These are phyloP conservation scores for Austroboletus eburneus DNA, from an alignment of 768 basidiomycete species.

Conservation along the genomic window DNA sequence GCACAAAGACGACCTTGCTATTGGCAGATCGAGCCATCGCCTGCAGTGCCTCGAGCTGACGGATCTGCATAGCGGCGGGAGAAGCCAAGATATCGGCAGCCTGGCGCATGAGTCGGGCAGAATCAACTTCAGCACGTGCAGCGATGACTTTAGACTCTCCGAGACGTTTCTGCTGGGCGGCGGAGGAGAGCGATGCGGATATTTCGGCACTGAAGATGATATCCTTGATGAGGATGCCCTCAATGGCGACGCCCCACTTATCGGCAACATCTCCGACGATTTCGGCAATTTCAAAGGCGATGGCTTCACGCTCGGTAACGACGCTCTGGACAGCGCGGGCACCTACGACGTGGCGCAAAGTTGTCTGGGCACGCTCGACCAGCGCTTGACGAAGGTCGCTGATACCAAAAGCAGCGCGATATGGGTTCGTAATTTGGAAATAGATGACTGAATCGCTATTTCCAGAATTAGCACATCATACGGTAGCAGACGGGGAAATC, in stretches of 20 bases:
- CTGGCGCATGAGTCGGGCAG: slow-evolving; percentile 93
- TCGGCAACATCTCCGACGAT: slow-evolving; percentile 90
- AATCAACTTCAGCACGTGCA: slow-evolving; percentile 92
- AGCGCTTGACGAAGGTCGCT: slow-evolving; percentile 82
- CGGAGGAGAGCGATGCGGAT: slow-evolving; percentile 85
- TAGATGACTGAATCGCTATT: slow-evolving; percentile 87
- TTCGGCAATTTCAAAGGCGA: slow-evolving; percentile 95
- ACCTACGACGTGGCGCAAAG: slow-evolving; percentile 95
- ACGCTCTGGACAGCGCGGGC: slow-evolving; percentile 93
- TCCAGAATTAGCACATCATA: slow-evolving; percentile 2
- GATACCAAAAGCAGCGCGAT: slow-evolving; percentile 94
- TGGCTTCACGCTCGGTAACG: slow-evolving; percentile 94
- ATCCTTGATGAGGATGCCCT: slow-evolving; percentile 93
- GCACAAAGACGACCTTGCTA: slow-evolving; percentile 92
- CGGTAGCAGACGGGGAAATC: slow-evolving; percentile 11
- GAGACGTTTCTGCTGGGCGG: slow-evolving; percentile 95
- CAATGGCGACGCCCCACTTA: slow-evolving; percentile 97
- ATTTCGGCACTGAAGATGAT: slow-evolving; percentile 92
- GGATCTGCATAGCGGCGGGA: slow-evolving; percentile 97
- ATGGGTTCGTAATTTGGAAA: slow-evolving; percentile 86
- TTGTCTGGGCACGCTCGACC: slow-evolving; percentile 86
- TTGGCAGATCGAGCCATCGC: slow-evolving; percentile 88
- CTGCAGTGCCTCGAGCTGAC: slow-evolving; percentile 94
- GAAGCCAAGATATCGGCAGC: slow-evolving; percentile 93
- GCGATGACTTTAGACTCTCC: slow-evolving; percentile 97